These are phyloP conservation scores for Chimonanthus praecox DNA, from an alignment of 164 flowering plant species.

Conservation along the genomic window DNA sequence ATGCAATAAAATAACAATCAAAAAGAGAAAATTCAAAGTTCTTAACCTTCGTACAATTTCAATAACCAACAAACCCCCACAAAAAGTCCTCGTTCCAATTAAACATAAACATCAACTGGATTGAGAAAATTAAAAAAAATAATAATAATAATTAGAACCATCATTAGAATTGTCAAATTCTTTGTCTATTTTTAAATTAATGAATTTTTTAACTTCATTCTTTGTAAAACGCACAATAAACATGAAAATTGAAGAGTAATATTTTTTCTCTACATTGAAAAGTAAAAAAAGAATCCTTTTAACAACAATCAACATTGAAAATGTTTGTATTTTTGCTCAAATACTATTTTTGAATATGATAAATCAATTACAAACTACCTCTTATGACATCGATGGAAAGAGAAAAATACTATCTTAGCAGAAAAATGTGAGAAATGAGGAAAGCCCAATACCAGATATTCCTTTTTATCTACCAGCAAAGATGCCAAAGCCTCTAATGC, in stretches of 20 bases:
- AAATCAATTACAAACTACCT: not conserved
- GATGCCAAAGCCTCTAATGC: constrained; percentile 1
- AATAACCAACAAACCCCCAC: not conserved
- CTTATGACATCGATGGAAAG: not conserved
- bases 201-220: not conserved
- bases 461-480: not conserved
- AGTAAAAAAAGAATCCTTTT: constrained; percentile 11
- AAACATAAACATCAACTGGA: not conserved
- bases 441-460: not conserved
- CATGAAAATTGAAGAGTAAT: not conserved
- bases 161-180: too few species aligned
- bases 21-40: too few species aligned
- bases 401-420: not conserved
- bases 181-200: not conserved
- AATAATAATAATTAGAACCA: too few species aligned
- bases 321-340: not conserved
- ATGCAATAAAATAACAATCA: too few species aligned
- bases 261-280: constrained; percentile 17
- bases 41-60: too few species aligned
- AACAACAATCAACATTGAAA: not conserved
- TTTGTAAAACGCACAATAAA: not conserved
- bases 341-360: not conserved
- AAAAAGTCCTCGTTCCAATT: not conserved
- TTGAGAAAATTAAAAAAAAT: not conserved
- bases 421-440: too few species aligned